A percentile compares a stretch with the other conserved stretches of the same genome.
Evolutionary conservation across 176 grass and related monocot species (phyloP).

Genomic region (Avena insularis): DNA sequence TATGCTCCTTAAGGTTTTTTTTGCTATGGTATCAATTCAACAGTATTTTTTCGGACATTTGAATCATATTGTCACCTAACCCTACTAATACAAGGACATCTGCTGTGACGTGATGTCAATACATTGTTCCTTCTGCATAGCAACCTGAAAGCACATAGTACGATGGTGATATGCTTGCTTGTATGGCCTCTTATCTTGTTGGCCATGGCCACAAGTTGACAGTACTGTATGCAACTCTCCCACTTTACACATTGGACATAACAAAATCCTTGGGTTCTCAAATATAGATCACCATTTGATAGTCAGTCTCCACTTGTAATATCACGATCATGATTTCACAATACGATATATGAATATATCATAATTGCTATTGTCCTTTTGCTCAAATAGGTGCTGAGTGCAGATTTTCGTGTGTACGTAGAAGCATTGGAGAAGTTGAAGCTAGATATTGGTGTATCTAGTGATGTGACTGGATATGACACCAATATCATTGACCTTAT

Average conservation of each 20-base stretch:
- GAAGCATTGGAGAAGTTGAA: conserved; percentile 80
- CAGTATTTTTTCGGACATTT: not conserved
- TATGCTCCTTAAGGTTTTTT: not conserved
- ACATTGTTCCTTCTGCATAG: conserved; percentile 9
- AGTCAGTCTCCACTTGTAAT: conserved; percentile 1
- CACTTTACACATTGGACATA: not conserved
- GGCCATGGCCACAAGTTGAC: not conserved
- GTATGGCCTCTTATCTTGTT: conserved; percentile 14
- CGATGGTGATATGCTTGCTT: not conserved
- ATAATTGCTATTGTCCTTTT: conserved; percentile 14
- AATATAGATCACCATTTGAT: not conserved
- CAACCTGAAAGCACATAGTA: not conserved
- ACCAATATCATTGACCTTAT: conserved; percentile 59
- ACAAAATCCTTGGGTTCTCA: not conserved
- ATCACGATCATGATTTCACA: conserved; percentile 13
- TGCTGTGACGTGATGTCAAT: not conserved
- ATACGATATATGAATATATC: not conserved
- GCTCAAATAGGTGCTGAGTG: conserved; percentile 65
- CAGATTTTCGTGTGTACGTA: conserved; percentile 75
- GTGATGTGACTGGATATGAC: conserved; percentile 69
- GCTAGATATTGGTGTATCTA: conserved; percentile 60
- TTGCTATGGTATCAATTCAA: conserved; percentile 13
- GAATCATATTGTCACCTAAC: not conserved
- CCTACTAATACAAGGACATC: conserved; percentile 14
- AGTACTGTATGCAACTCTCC: not conserved